These are phyloP conservation scores for Lactifluus pinguis DNA, from an alignment of 768 basidiomycete species.

Conservation along the genomic window DNA sequence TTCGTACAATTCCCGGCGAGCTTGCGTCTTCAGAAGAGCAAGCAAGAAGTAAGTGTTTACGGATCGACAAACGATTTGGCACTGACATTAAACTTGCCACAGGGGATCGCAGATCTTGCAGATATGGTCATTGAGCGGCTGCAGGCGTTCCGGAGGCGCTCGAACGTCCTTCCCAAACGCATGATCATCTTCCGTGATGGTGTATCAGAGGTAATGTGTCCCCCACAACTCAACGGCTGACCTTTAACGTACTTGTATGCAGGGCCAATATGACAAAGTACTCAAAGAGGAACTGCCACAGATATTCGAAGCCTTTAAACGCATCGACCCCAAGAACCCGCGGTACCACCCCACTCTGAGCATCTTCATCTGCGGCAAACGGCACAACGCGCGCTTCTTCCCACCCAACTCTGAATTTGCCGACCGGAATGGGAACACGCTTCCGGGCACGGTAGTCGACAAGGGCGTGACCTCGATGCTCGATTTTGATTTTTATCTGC, in stretches of 20 bases:
- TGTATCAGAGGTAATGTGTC: slow-evolving; percentile 57
- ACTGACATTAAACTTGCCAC: background rate
- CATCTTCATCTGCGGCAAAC: slow-evolving; percentile 75
- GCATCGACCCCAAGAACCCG: slow-evolving; percentile 34
- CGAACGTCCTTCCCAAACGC: slow-evolving; percentile 48
- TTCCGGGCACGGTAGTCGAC: slow-evolving; percentile 74
- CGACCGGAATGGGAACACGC: slow-evolving; percentile 65
- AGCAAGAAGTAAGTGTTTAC: slow-evolving; percentile 29
- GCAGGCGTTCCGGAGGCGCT: slow-evolving; percentile 41
- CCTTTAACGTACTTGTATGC: background rate
- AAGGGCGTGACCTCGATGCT: slow-evolving; percentile 53
- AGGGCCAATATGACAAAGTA: slow-evolving; percentile 70
- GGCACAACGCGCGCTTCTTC: slow-evolving; percentile 55
- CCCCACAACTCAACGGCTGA: background rate
- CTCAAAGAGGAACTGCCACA: slow-evolving; percentile 51
- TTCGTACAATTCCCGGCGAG: slow-evolving; percentile 78
- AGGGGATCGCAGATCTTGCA: slow-evolving; percentile 65
- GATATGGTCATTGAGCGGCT: slow-evolving; percentile 69
- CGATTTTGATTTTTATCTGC: slow-evolving; percentile 28
- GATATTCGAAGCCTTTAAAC: slow-evolving; percentile 53
- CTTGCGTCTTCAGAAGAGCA: slow-evolving; percentile 52
- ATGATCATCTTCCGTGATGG: slow-evolving; percentile 74
- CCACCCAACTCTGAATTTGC: slow-evolving; percentile 41
- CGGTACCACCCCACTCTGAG: slow-evolving; percentile 56
- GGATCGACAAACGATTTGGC: too few species aligned